A percentile compares a stretch with the other conserved stretches of the same genome.
Evolutionary conservation across 169 alveolate species (phyloP).

Genomic region (Amoebophrya sp.): DNA sequence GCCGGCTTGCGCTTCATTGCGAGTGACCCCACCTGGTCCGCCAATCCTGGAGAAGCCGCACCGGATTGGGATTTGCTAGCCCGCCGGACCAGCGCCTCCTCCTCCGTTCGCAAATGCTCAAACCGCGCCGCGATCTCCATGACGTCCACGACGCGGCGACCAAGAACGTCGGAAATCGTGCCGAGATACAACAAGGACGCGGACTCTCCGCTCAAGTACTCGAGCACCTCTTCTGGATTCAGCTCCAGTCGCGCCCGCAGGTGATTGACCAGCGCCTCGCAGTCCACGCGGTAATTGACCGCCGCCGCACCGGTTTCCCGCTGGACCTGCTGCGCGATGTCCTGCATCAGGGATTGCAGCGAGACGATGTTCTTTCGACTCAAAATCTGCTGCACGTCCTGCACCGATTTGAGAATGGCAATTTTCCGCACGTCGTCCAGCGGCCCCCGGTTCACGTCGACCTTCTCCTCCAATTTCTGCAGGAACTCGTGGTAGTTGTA

Average conservation of each 20-base stretch:
- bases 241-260: not conserved
- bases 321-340: not conserved
- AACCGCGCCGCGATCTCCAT: not conserved
- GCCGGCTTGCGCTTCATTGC: not conserved
- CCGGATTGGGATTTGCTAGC: not conserved
- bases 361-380: not conserved
- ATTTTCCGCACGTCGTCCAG: not conserved
- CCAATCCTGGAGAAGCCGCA: no score
- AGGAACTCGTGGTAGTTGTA: not conserved
- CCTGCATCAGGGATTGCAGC: not conserved
- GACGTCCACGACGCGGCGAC: not conserved
- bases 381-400: not conserved
- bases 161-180: not conserved
- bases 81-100: not conserved
- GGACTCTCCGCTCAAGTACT: not conserved
- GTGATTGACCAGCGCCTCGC: not conserved
- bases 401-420: not conserved
- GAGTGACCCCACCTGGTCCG: not conserved
- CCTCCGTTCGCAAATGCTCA: not conserved
- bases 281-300: not conserved
- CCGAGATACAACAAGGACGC: not conserved
- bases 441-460: not conserved
- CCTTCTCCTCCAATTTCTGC: not conserved
- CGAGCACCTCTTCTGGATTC: not conserved
- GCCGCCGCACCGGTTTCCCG: not conserved